Evolutionary conservation across 1,284 basidiomycete genomes (phyloP), one percentile per base, ranked within the genome.

Genomic region (Termitomyces sp.): DNA sequence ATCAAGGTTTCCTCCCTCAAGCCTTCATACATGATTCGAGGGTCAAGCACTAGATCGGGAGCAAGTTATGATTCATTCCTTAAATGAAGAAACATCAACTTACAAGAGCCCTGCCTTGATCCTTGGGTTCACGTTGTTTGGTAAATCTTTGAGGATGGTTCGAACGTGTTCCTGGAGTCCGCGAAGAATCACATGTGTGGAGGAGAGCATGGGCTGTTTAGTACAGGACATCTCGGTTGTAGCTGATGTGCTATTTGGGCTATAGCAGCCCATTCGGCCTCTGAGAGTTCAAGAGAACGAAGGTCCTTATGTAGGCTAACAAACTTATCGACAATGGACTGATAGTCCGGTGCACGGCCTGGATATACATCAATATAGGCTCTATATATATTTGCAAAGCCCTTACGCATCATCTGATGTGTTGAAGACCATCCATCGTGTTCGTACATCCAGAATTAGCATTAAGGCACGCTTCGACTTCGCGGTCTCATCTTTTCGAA

Each of bases 21-120:
- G 5, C 57, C 61, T 6, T 66, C 33, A 50, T 66, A 66, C 13
- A 55, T 58, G 41, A 68, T 67, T 0, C 59, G 53, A 41, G 67
- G 67, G 44, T 69, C 66, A 31, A 69, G 62, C 10, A 69, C 67
- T 69, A 50, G 26, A 52, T 39, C 36, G 38, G 36, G 38, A 43
- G 40, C 43, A 26, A 31, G 41, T 41, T 9, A 24, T 8, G 30
- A 15, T 50, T 17, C 28, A 26, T 19, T 17, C 3, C 8, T 38
- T 38, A n/a, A 5, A 54, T 38, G 7, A 12, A 41, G 12, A 30
- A 19, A n/a, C n/a, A 13, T 33, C 34, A 21, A 63, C 64, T 47
- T 55, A 68, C 63, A 44, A 50, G 8, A 69, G 58, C 3, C 65
- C 64, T 15, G 39, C 34, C 17, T 39, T 52, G 24, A 65, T 33